phyloP scores from a whole-genome alignment of 2,329 filamentous ascomycete genomes.

The Ceratocystis papillata region DNA sequence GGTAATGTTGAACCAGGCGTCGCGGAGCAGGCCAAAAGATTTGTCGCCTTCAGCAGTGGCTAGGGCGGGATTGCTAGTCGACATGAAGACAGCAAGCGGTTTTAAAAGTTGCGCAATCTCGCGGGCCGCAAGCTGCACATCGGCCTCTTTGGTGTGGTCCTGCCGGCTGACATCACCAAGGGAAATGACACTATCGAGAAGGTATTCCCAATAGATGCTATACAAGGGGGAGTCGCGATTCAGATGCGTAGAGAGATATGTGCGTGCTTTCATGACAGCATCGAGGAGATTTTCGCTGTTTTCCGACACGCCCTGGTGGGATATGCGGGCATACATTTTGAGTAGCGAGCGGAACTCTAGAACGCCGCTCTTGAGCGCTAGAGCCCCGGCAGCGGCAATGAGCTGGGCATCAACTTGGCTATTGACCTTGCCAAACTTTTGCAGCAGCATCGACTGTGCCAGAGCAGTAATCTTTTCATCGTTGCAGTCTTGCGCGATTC shows the following conservation, averaged over 20 bases:
- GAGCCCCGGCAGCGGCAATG: constrained; percentile 65
- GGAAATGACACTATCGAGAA: constrained; percentile 79
- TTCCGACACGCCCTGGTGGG: constrained; percentile 60
- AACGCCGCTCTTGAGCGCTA: constrained; percentile 66
- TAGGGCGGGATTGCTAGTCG: constrained; percentile 48
- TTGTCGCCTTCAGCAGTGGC: constrained; percentile 48
- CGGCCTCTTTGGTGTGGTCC: constrained; percentile 61
- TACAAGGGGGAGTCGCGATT: constrained; percentile 63
- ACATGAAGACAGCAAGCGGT: constrained; percentile 77
- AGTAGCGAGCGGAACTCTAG: constrained; percentile 77
- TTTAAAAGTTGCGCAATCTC: constrained; percentile 82
- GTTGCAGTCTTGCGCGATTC: constrained; percentile 68
- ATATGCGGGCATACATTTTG: constrained; percentile 68
- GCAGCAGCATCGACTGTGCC: constrained; percentile 89
- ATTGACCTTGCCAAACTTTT: constrained; percentile 83
- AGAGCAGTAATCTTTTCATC: constrained; percentile 90
- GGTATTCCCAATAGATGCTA: constrained; percentile 69
- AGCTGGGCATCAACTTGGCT: constrained; percentile 72
- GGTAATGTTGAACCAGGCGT: constrained; percentile 97
- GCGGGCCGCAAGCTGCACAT: constrained; percentile 69
- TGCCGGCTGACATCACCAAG: constrained; percentile 75
- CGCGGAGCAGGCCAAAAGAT: constrained; percentile 61
- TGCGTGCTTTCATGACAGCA: constrained; percentile 68
- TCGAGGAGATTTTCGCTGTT: constrained; percentile 56
- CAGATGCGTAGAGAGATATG: constrained; percentile 61